A percentile compares a stretch with the other conserved stretches of the same genome.
These are phyloP conservation scores for Aspergillus fischeri DNA, from an alignment of 2,329 filamentous ascomycete species.

Conservation along the genomic window DNA sequence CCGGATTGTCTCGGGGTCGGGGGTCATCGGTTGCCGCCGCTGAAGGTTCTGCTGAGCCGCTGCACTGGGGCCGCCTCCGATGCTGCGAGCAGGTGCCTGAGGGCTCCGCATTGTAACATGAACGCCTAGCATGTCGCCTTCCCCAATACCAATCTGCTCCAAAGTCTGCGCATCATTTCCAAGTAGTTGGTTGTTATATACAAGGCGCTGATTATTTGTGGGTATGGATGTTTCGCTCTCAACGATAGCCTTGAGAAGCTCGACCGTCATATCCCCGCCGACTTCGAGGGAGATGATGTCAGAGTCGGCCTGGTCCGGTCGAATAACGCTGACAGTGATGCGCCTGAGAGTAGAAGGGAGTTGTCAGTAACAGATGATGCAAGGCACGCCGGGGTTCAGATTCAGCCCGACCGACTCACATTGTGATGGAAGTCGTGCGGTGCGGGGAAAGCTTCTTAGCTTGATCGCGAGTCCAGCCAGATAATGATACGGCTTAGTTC, in stretches of 20 bases:
- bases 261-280: conserved; percentile 74
- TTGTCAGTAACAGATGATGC: not conserved
- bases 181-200: conserved; percentile 82
- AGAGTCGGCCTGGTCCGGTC: conserved; percentile 65
- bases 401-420: conserved; percentile 13
- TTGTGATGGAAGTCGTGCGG: conserved; percentile 9
- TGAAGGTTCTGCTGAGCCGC: conserved; percentile 27
- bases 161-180: conserved; percentile 75
- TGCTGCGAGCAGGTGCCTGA: conserved; percentile 27
- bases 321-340: conserved; percentile 80
- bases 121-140: conserved; percentile 90
- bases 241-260: conserved; percentile 81
- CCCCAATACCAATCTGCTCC: conserved; percentile 71
- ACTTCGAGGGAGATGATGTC: conserved; percentile 80
- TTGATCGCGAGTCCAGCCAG: not conserved
- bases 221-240: conserved; percentile 76
- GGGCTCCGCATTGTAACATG: conserved; percentile 54
- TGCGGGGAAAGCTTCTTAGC: conserved; percentile 16
- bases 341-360: conserved; percentile 54
- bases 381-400: not conserved
- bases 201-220: conserved; percentile 72
- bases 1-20: conserved; percentile 75
- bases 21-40: conserved; percentile 30
- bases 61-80: conserved; percentile 23
- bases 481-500: not conserved